Conservation (phyloP, 768 basidiomycete genomes). For the Podaxis sp. region DNA sequence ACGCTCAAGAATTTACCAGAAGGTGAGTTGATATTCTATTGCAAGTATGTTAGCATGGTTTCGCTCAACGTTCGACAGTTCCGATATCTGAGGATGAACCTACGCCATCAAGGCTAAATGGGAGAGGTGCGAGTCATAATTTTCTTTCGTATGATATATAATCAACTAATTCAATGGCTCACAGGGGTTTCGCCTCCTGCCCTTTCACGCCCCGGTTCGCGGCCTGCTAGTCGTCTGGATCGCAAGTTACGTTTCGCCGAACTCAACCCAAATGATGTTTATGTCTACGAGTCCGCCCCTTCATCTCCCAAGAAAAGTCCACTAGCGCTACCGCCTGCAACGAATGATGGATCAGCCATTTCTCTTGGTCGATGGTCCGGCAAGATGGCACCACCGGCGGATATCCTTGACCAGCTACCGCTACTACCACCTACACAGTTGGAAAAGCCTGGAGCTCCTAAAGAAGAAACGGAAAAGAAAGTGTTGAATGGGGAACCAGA, state of each 20-base stretch:
- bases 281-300: conserved; percentile 82
- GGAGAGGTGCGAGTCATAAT: conserved; percentile 11
- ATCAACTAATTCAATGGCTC: not conserved
- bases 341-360: conserved; percentile 33
- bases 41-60: not conserved
- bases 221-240: conserved; percentile 57
- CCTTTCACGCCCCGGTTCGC: conserved; percentile 45
- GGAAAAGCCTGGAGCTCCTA: conserved; percentile 1
- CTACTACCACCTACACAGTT: not conserved
- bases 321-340: conserved; percentile 58
- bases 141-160: not conserved
- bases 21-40: conserved; percentile 7
- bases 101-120: conserved; percentile 1
- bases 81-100: conserved; percentile 19
- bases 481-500: conserved; percentile 29
- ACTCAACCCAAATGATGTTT: conserved; percentile 67
- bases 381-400: conserved; percentile 18
- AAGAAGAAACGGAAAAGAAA: not conserved
- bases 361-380: conserved; percentile 41
- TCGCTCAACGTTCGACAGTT: conserved; percentile 7
- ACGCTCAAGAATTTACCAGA: conserved; percentile 15
- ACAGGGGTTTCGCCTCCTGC: conserved; percentile 38
- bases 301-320: conserved; percentile 64
- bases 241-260: conserved; percentile 76
- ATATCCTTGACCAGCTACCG: not conserved